Evolutionary conservation across 768 basidiomycete genomes (phyloP).

Genomic region (Termitomyces sp.): DNA sequence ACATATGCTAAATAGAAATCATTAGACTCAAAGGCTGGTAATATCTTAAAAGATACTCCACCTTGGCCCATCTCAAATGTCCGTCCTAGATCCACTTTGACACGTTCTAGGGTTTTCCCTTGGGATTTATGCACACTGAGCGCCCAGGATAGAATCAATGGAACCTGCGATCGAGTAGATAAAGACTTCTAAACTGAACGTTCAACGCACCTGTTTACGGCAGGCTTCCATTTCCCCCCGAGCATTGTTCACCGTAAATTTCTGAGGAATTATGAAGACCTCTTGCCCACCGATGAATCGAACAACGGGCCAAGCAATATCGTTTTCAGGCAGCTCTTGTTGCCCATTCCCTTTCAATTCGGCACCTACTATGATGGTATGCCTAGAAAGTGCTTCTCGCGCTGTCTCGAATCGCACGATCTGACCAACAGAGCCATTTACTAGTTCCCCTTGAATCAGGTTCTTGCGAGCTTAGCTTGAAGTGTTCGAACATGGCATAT

Average conservation of each 20-base stretch:
- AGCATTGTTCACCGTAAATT: constrained; percentile 62
- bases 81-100: constrained; percentile 69
- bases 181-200: neutral
- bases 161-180: constrained; percentile 37
- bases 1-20: constrained; percentile 46
- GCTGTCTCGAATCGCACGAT: constrained; percentile 41
- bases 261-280: constrained; percentile 43
- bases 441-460: constrained; percentile 56
- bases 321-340: constrained; percentile 5
- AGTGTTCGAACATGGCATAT: neutral
- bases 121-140: constrained; percentile 87
- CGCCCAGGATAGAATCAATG: constrained; percentile 82
- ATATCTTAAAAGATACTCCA: constrained; percentile 15
- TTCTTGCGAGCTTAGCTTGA: constrained; percentile 38
- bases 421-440: constrained; percentile 66
- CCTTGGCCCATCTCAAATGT: constrained; percentile 84
- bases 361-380: constrained; percentile 30
- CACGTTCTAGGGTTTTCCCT: constrained; percentile 81
- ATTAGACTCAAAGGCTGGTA: neutral
- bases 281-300: constrained; percentile 45
- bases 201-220: constrained; percentile 44
- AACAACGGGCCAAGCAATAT: constrained; percentile 52
- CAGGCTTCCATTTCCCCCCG: constrained; percentile 52
- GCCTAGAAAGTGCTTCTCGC: constrained; percentile 33
- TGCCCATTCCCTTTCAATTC: constrained; percentile 23